Conservation (phyloP, 768 basidiomycete species). For the Pseudohyphozyma bogoriensis region DNA sequence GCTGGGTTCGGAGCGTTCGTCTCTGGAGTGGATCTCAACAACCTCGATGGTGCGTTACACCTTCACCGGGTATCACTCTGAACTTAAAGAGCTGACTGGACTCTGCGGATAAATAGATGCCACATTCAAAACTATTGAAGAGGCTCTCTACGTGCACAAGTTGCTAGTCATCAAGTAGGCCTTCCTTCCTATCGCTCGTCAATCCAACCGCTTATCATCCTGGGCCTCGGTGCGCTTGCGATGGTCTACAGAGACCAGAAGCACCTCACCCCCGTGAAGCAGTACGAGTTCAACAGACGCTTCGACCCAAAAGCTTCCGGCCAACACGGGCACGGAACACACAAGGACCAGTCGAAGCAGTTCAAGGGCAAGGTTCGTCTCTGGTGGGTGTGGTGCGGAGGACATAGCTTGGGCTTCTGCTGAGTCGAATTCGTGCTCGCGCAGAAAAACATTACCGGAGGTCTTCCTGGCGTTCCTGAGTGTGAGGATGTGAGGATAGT, state of each 20-base stretch:
- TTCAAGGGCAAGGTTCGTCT: conserved; percentile 8
- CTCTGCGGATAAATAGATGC: not conserved
- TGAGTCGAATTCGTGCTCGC: not conserved
- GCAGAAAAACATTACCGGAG: not conserved
- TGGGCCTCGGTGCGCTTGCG: not conserved
- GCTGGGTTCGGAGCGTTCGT: conserved; percentile 3
- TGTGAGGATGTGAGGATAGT: not conserved
- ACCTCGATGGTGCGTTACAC: not conserved
- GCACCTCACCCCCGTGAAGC: not conserved
- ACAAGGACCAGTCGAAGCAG: not conserved
- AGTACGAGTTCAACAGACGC: not conserved
- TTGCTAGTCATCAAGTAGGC: too few relatives aligned
- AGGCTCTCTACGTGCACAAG: conserved; percentile 6
- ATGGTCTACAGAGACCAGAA: not conserved
- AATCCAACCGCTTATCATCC: not conserved
- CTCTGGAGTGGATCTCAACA: conserved; percentile 5
- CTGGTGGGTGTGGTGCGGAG: too few relatives aligned
- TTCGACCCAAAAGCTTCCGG: not conserved
- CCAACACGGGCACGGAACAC: not conserved
- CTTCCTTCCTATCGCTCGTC: too few relatives aligned
- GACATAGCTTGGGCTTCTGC: too few relatives aligned
- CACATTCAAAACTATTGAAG: not conserved
- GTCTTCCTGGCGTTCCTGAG: not conserved
- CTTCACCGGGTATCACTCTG: not conserved
- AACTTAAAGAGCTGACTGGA: not conserved